Conservation (phyloP, 495 filamentous ascomycete species). For the Neurospora sp. region DNA sequence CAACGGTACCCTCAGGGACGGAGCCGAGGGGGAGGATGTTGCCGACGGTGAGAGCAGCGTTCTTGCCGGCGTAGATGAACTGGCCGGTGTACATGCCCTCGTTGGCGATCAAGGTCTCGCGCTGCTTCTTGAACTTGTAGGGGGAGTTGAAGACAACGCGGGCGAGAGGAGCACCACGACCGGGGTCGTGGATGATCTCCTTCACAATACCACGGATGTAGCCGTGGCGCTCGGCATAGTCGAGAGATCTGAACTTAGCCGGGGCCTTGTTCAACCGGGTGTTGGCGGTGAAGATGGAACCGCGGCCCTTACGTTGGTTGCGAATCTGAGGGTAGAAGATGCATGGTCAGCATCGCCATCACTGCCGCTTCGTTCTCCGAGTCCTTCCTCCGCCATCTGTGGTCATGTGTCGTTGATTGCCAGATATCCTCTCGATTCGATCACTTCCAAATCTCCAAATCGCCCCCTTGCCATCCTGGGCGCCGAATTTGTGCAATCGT, state of each 20-base stretch:
- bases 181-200: constrained; percentile 98
- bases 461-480: constrained; percentile 11
- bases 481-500: constrained; percentile 1
- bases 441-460: constrained; percentile 1
- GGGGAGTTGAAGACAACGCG: constrained; percentile 92
- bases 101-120: constrained; percentile 98
- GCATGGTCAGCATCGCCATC: constrained; percentile 15
- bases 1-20: constrained; percentile 96
- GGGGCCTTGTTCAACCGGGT: constrained; percentile 82
- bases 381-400: background rate
- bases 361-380: constrained; percentile 1
- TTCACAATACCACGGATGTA: constrained; percentile 95
- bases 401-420: background rate
- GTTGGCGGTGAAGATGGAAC: constrained; percentile 84
- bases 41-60: constrained; percentile 86
- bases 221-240: constrained; percentile 91
- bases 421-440: background rate
- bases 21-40: constrained; percentile 91
- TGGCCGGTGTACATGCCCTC: constrained; percentile 99
- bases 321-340: constrained; percentile 51
- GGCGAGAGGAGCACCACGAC: constrained; percentile 94
- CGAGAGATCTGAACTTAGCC: constrained; percentile 85
- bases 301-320: constrained; percentile 97
- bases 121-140: constrained; percentile 77
- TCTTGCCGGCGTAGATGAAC: constrained; percentile 99